Evolutionary conservation across 1,139 yeast species (phyloP), one percentile per base, ranked within the genome.

Genomic region (Blastobotrys ciferrii): DNA sequence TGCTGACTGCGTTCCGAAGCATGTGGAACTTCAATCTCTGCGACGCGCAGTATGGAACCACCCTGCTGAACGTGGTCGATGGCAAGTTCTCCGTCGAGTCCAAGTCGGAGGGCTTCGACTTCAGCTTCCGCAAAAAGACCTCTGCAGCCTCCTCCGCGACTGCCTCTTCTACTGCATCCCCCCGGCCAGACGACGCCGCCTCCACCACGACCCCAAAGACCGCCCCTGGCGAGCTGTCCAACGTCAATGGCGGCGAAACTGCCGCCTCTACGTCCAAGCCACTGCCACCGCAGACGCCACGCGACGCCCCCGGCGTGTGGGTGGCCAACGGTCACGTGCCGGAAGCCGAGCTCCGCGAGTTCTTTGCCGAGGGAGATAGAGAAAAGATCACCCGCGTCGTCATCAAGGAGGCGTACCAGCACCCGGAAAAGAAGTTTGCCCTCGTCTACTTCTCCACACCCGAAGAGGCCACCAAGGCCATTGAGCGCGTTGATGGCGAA

Each of bases 11-110:
- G 1, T 84, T 81, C 63, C 82, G 82, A 58, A 82, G 83, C 60
- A 73, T 82, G 54, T 85, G 94, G 94, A 88, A 85, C 63, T 83
- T 82, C 61, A 84, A 84, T 59, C 67, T 85, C 45, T 80, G 89
- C 59, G 92, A 84, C 61, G 69, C 71, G n/a, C 65, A 70, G 17
- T 68, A 70, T 43, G 83, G 83, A 2, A 57, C 69, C 13, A 60
- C 76, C 32, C 58, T 73, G 14, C 57, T 79, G 38, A 65, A 66
- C 32, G 61, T 73, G 17, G 62, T 61, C n/a, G 69, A 74, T 42
- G 77, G 80, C 2, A 61, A 65, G 32, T 62, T 78, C 36, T 65
- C 69, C 15, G 69, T 74, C 62, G 75, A 75, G 48, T 64, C 73
- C 14, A 58, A 63, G 19, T 68, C 80, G 0, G 65, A 67, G 37